Conservation (phyloP, 106 monocot genomes). For the Platanthera zijinensis region DNA sequence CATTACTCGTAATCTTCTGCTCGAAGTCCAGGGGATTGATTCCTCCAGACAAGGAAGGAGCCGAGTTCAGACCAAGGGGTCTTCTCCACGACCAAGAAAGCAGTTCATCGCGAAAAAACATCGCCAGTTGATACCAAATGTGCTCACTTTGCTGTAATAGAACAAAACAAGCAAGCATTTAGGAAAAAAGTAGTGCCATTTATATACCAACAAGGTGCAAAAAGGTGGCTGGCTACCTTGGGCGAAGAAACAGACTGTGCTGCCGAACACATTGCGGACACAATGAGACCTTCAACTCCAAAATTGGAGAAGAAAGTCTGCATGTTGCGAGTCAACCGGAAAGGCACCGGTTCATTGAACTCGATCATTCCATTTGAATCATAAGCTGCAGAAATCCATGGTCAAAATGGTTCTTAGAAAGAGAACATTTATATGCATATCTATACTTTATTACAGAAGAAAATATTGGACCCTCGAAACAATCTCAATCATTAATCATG, state of each 20-base stretch:
- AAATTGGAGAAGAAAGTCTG: conserved; percentile 95
- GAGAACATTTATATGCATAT: conserved; percentile 1
- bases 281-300: conserved; percentile 96
- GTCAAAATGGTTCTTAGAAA: neutral
- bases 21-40: conserved; percentile 72
- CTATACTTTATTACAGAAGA: neutral
- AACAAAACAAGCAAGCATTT: neutral
- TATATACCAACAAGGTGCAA: neutral
- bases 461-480: neutral
- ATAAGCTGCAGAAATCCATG: conserved; percentile 52
- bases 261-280: conserved; percentile 93
- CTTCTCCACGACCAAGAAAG: conserved; percentile 97
- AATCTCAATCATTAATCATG: neutral
- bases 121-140: conserved; percentile 91
- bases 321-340: conserved; percentile 93
- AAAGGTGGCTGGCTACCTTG: conserved; percentile 38
- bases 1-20: conserved; percentile 85
- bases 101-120: conserved; percentile 95
- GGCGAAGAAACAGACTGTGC: conserved; percentile 82
- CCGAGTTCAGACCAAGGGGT: conserved; percentile 71
- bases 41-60: conserved; percentile 40
- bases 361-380: conserved; percentile 96
- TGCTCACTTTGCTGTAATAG: conserved; percentile 87
- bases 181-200: neutral
- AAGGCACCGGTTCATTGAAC: conserved; percentile 95